Conservation (phyloP, 2,329 filamentous ascomycete species). For the Sordariomycetes sp. region DNA sequence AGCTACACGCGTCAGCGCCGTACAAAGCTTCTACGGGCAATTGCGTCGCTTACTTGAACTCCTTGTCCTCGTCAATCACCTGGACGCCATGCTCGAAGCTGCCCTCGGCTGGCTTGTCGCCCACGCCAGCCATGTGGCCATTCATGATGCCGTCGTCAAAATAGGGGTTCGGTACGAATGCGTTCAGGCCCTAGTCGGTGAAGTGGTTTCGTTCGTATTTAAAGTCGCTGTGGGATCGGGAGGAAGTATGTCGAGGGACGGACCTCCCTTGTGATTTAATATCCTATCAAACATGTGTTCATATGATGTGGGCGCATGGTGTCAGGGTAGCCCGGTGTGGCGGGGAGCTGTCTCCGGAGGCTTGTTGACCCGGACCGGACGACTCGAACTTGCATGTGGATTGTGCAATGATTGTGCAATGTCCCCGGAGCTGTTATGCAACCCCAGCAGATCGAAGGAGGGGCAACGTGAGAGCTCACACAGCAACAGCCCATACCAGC, state of each 20-base stretch:
- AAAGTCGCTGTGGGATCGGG: background rate
- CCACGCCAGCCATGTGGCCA: slow-evolving; percentile 69
- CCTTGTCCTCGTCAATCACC: slow-evolving; percentile 85
- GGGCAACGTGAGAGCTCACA: too few species aligned
- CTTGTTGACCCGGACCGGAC: too few species aligned
- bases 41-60: slow-evolving; percentile 70
- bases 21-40: slow-evolving; percentile 4
- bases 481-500: background rate
- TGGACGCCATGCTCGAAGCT: slow-evolving; percentile 91
- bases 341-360: too few species aligned
- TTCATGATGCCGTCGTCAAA: too few species aligned
- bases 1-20: slow-evolving; percentile 33
- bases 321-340: too few species aligned
- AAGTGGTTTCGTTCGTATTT: too few species aligned
- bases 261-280: background rate
- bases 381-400: too few species aligned
- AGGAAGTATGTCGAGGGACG: background rate
- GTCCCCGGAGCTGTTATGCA: too few species aligned
- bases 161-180: too few species aligned
- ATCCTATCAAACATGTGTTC: background rate
- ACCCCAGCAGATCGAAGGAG: too few species aligned
- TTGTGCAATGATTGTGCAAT: too few species aligned
- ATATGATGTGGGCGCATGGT: slow-evolving; percentile 4
- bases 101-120: slow-evolving; percentile 52
- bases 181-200: too few species aligned